Conservation (phyloP, 768 basidiomycete genomes). For the Auricularia auricula-judae region DNA sequence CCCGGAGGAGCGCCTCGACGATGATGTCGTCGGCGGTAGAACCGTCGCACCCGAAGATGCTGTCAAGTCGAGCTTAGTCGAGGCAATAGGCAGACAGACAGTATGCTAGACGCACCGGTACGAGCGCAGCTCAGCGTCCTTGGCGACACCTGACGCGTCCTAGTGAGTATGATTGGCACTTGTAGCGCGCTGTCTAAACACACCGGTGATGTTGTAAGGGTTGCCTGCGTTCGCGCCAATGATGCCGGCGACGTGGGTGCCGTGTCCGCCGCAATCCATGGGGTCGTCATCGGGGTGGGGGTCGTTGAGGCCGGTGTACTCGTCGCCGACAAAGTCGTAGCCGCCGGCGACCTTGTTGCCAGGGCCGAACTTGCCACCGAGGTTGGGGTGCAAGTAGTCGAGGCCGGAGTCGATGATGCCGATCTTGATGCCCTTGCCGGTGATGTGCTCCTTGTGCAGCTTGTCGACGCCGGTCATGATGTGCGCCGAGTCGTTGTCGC, state of each 20-base stretch:
- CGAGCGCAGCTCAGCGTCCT: slow-evolving; percentile 18
- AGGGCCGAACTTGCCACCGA: slow-evolving; percentile 6
- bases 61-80: slow-evolving; percentile 7
- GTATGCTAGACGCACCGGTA: slow-evolving; percentile 4
- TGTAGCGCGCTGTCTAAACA: too few species aligned
- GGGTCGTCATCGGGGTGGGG: slow-evolving; percentile 7
- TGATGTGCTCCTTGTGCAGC: slow-evolving; percentile 23
- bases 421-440: slow-evolving; percentile 26
- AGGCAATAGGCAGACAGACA: background rate
- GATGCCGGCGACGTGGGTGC: slow-evolving; percentile 16
- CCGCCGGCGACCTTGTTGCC: slow-evolving; percentile 6
- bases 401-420: slow-evolving; percentile 13
- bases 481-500: slow-evolving; percentile 5
- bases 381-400: slow-evolving; percentile 4
- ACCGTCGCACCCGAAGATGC: slow-evolving; percentile 23
- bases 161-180: too few species aligned
- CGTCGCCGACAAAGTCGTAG: slow-evolving; percentile 9
- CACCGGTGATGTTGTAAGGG: slow-evolving; percentile 23
- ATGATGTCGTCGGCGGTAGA: slow-evolving; percentile 14
- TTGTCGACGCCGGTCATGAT: slow-evolving; percentile 19
- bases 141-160: slow-evolving; percentile 15
- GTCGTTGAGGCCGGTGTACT: slow-evolving; percentile 4
- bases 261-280: slow-evolving; percentile 7
- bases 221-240: slow-evolving; percentile 20
- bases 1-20: slow-evolving; percentile 5